Base-by-base conservation (phyloP, 2,329 filamentous ascomycete genomes). In the Ceratocystis harringtonii region DNA sequence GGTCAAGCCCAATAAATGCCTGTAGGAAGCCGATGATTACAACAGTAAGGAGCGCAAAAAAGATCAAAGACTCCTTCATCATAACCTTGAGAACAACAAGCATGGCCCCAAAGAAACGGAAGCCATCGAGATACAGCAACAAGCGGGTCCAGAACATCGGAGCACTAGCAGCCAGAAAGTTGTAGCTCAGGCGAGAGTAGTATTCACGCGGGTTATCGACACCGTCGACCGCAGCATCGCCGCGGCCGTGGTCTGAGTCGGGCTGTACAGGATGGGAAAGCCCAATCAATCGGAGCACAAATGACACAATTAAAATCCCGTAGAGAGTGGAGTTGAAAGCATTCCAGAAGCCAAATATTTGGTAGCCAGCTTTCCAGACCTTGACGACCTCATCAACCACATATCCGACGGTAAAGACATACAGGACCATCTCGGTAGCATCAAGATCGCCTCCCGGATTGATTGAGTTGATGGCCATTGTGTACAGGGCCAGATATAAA, bases 41-140 rank as follows among this genome's bases (percentile, higher is more conserved):
- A 63, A 97, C 86, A 62, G 88, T 78, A 8, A 99, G 81, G 19
- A 99, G 80, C 0, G 92, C 90, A 72, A 99, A 99, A 79, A 99
- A 99, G 69, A 97, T 97, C 70, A 96, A 79, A 0, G 89, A 95
- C 75, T 92, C 88, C 72, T 90, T 90, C 88, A 92, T 92, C 89
- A 92, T 92, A 63, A 92, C 88, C 74, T 97, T 95, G 57, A 99
- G 79, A 1, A 99, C 92, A 1, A 99, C 92, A 0, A 99, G 83
- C 94, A 99, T 99, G 62, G 92, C 91, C 28, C 94, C 94, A 71
- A 99, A 99, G 79, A 99, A 99, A 65, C 89, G 86, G 80, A 95
- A 84, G 43, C 88, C 90, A 75, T 99, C 94, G 19, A 99, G 83
- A 73, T 96, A 99, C 5, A 99, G 83, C 68, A 99, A 77, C 67